Evolutionary conservation across 306 rosid genomes (phyloP).

Genomic region (Trifolium dubium): DNA sequence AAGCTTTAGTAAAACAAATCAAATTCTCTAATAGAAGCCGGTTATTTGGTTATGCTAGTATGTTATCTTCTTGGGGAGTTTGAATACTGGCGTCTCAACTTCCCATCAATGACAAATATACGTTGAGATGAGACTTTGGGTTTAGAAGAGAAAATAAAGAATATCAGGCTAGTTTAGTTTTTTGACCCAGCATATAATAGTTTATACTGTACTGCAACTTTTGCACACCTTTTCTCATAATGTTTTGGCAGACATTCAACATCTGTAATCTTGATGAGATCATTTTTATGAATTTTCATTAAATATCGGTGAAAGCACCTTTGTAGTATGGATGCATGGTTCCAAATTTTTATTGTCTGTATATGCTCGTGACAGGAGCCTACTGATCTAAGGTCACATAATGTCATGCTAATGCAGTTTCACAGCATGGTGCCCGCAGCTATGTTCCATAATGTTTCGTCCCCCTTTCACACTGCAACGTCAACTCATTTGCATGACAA

Average conservation of each 20-base stretch:
- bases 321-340: slow-evolving; percentile 29
- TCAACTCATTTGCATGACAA: slow-evolving; percentile 55
- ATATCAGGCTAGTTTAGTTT: slow-evolving; percentile 17
- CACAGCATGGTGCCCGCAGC: slow-evolving; percentile 54
- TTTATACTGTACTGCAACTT: not conserved
- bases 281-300: slow-evolving; percentile 27
- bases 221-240: slow-evolving; percentile 18
- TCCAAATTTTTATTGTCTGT: not conserved
- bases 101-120: not conserved
- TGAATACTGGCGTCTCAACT: not conserved
- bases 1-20: too few species aligned
- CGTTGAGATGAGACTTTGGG: slow-evolving; percentile 25
- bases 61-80: slow-evolving; percentile 8
- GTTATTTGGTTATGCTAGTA: slow-evolving; percentile 20
- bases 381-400: slow-evolving; percentile 46
- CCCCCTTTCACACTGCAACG: slow-evolving; percentile 48
- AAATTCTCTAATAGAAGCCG: not conserved
- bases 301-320: slow-evolving; percentile 11
- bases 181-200: slow-evolving; percentile 5
- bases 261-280: slow-evolving; percentile 31
- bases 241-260: slow-evolving; percentile 16
- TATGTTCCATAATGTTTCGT: slow-evolving; percentile 50
- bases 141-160: slow-evolving; percentile 12
- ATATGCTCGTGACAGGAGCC: slow-evolving; percentile 49
- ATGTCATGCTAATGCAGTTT: slow-evolving; percentile 54